Conservation (phyloP, 352 stramenopile species). For the Phytophthora lateralis region DNA sequence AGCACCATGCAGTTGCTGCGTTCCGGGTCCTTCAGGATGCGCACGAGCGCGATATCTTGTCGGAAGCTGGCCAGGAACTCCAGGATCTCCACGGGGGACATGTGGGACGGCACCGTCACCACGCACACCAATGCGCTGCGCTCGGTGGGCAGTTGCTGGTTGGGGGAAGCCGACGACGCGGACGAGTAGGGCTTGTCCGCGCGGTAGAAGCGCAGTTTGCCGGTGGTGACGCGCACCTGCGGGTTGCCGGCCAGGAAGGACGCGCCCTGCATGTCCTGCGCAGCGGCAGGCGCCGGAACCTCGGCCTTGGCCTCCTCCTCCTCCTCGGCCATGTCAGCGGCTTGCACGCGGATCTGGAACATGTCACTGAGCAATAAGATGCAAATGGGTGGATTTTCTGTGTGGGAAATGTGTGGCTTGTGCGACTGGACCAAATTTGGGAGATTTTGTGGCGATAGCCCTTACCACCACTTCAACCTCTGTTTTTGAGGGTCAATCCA, state of each 20-base stretch:
- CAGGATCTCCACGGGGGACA: constrained; percentile 85
- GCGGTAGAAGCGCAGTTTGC: constrained; percentile 84
- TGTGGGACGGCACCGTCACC: constrained; percentile 84
- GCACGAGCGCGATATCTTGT: constrained; percentile 74
- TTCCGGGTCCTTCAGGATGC: constrained; percentile 82
- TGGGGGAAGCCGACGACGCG: constrained; percentile 9
- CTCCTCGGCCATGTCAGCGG: constrained; percentile 44
- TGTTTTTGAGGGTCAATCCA: not conserved
- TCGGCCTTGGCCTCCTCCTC: constrained; percentile 50
- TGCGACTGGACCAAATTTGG: constrained; percentile 10
- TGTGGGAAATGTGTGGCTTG: not conserved
- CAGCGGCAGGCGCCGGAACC: constrained; percentile 19
- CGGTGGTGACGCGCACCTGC: constrained; percentile 75
- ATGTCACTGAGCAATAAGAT: constrained; percentile 40
- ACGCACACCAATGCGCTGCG: constrained; percentile 83
- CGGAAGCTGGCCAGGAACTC: constrained; percentile 84
- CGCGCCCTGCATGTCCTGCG: constrained; percentile 39
- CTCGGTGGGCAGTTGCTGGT: constrained; percentile 58
- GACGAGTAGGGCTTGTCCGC: constrained; percentile 59
- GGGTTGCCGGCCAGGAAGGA: constrained; percentile 80
- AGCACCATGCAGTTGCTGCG: constrained; percentile 87
- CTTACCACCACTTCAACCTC: not conserved
- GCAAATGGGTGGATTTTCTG: constrained; percentile 6
- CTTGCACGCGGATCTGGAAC: constrained; percentile 88
- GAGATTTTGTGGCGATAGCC: not conserved